phyloP scores from a whole-genome alignment of 163 green algal species.

The Coccomyxa subellipsoidea region DNA sequence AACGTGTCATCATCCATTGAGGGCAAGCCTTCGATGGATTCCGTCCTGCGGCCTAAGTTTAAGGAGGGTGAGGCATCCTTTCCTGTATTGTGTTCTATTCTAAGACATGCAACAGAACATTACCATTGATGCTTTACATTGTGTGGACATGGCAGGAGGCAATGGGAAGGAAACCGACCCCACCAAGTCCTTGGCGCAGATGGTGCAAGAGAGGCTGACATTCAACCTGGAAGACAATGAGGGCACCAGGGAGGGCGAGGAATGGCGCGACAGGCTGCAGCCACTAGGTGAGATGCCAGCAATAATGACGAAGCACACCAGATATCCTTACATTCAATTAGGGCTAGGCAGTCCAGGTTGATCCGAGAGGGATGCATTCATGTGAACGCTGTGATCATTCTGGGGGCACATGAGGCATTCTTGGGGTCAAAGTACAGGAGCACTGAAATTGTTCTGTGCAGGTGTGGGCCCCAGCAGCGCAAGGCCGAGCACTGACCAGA shows the following conservation, averaged over 20 bases:
- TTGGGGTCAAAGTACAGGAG: too few species aligned
- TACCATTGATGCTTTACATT: too few species aligned
- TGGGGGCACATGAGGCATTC: too few species aligned
- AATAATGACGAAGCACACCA: too few species aligned
- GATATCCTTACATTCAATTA: too few species aligned
- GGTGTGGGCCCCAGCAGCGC: background rate
- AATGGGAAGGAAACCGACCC: background rate
- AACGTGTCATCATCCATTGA: background rate
- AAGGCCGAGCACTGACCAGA: background rate
- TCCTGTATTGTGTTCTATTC: too few species aligned
- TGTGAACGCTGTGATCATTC: too few species aligned
- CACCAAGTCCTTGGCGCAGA: background rate
- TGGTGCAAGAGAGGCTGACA: background rate
- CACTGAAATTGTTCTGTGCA: background rate
- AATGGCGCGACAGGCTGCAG: background rate
- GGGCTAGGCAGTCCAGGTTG: too few species aligned
- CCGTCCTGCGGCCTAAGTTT: background rate
- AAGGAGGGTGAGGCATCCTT: background rate
- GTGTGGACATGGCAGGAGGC: background rate
- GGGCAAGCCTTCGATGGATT: conserved; percentile 1
- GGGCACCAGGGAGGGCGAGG: background rate
- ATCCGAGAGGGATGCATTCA: too few species aligned
- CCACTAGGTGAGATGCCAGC: background rate
- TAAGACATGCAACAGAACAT: too few species aligned
- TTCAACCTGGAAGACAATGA: too few species aligned